A percentile compares a stretch with the other conserved stretches of the same genome.
Conservation (phyloP, 2,329 filamentous ascomycete genomes). For the Sarocladium strictum region DNA sequence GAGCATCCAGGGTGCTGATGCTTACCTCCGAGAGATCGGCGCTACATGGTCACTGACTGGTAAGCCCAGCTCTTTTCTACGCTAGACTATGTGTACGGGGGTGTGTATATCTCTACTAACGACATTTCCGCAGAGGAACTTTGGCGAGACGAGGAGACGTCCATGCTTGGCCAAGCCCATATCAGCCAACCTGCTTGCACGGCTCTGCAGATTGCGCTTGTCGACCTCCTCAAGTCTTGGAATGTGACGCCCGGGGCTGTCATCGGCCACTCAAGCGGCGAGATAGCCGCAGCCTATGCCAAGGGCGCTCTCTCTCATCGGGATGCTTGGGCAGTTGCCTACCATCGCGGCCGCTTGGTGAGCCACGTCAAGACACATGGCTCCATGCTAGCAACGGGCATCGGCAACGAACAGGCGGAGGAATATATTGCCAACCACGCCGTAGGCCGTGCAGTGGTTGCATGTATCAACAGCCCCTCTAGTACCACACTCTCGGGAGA, state of each 20-base stretch:
- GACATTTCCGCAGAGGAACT: background rate
- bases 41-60: too few species aligned
- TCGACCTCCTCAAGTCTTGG: constrained; percentile 37
- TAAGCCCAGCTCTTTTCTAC: too few species aligned
- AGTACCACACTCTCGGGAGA: constrained; percentile 43
- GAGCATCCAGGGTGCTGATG: background rate
- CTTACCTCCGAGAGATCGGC: background rate
- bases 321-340: constrained; percentile 42
- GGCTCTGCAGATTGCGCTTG: constrained; percentile 41
- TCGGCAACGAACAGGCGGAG: background rate
- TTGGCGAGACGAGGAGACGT: constrained; percentile 10
- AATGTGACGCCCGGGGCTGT: constrained; percentile 33
- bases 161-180: constrained; percentile 29
- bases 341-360: constrained; percentile 40
- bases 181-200: constrained; percentile 40
- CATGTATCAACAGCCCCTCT: constrained; percentile 41
- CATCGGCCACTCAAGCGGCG: constrained; percentile 41
- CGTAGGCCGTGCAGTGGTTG: constrained; percentile 16
- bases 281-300: constrained; percentile 41
- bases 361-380: constrained; percentile 27
- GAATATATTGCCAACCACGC: too few species aligned
- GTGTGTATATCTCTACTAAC: too few species aligned
- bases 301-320: constrained; percentile 32
- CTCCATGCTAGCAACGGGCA: constrained; percentile 19
- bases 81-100: too few species aligned